Percentiles rank a stretch among this genome's conserved stretches.
Conservation (phyloP, 352 stramenopile species). For the Phytophthora megakarya region DNA sequence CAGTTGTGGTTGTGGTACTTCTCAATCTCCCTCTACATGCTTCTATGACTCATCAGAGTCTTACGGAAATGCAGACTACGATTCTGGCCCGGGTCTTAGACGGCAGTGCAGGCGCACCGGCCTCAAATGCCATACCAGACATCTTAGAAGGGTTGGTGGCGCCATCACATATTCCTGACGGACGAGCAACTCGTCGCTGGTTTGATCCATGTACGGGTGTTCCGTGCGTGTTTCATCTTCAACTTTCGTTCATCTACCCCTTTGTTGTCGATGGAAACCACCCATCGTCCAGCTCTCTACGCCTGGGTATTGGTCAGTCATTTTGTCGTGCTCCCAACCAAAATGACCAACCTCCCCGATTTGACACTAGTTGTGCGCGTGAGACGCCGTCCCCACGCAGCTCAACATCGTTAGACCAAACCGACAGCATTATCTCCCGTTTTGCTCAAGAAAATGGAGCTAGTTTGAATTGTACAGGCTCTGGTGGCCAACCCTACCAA, state of each 20-base stretch:
- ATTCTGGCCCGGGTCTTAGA: conserved; percentile 7
- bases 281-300: background rate
- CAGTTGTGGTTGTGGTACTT: conserved; percentile 7
- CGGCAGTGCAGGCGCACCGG: background rate
- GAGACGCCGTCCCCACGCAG: background rate
- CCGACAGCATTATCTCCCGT: conserved; percentile 1
- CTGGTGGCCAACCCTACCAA: background rate
- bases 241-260: conserved; percentile 7
- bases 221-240: background rate
- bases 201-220: conserved; percentile 5
- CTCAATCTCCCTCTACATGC: too few relatives aligned
- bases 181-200: background rate
- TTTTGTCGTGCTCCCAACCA: background rate
- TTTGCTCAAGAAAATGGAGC: conserved; percentile 1
- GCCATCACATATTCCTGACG: background rate
- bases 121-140: conserved; percentile 4
- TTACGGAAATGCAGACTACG: too few relatives aligned
- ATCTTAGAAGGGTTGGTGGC: conserved; percentile 4
- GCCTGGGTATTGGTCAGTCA: background rate
- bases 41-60: too few relatives aligned
- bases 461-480: background rate
- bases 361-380: background rate
- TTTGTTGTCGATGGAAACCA: conserved; percentile 4
- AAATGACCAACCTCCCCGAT: background rate
- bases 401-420: background rate